A percentile compares a stretch with the other conserved stretches of the same genome.
These are phyloP conservation scores for Moesziomyces antarcticus DNA, from an alignment of 1,284 basidiomycete species.

Conservation along the genomic window DNA sequence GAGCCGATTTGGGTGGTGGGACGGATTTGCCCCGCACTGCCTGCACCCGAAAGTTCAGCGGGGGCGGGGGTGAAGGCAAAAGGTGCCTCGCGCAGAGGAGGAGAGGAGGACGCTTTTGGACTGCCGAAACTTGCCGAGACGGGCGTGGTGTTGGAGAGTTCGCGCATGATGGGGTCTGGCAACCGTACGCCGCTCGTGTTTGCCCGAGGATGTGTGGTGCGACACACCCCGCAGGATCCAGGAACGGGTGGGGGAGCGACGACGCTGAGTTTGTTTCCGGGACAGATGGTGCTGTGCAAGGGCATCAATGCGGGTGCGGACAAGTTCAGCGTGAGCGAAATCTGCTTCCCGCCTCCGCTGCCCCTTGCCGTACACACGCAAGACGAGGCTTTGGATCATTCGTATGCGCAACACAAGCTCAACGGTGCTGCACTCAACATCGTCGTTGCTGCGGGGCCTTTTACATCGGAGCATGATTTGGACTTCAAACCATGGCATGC, in stretches of 20 bases:
- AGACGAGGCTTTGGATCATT: slow-evolving; percentile 41
- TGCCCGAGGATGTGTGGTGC: slow-evolving; percentile 40
- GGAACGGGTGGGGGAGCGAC: slow-evolving; percentile 29
- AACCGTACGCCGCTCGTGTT: slow-evolving; percentile 54
- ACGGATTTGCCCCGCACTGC: slow-evolving; percentile 46
- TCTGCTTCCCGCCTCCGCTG: slow-evolving; percentile 72
- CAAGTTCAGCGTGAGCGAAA: slow-evolving; percentile 84
- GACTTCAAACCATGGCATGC: slow-evolving; percentile 58
- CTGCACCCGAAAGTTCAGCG: slow-evolving; percentile 15
- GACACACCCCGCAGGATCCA: slow-evolving; percentile 43
- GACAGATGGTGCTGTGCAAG: slow-evolving; percentile 85
- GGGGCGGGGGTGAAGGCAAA: slow-evolving; percentile 17
- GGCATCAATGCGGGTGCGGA: slow-evolving; percentile 91
- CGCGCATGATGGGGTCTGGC: slow-evolving; percentile 59
- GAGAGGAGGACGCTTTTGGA: slow-evolving; percentile 9
- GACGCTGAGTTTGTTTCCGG: slow-evolving; percentile 80
- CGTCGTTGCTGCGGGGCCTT: slow-evolving; percentile 53
- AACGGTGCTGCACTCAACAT: slow-evolving; percentile 45
- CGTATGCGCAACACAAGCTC: slow-evolving; percentile 30
- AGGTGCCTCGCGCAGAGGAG: neutral
- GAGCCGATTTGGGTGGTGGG: slow-evolving; percentile 63
- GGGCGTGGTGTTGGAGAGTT: slow-evolving; percentile 54
- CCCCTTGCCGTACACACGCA: slow-evolving; percentile 52
- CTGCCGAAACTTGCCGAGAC: slow-evolving; percentile 39
- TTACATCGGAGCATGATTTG: slow-evolving; percentile 46